Evolutionary conservation across 495 filamentous ascomycete genomes (phyloP), one percentile per base, ranked within the genome.

Genomic region (Zalerion maritima): DNA sequence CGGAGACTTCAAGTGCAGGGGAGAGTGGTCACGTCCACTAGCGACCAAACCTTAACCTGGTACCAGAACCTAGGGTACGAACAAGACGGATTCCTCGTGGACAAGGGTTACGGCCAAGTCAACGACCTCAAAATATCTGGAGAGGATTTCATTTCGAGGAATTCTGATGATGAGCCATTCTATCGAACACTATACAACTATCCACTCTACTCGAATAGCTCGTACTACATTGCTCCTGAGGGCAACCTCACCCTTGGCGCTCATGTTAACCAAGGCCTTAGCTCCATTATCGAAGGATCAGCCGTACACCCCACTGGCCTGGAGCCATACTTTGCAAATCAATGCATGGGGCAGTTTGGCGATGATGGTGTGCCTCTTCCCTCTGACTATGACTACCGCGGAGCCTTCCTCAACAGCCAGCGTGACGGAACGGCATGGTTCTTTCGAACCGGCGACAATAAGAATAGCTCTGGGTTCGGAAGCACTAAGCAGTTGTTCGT

Each of bases 71-170:
- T 82, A 3, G 47, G 47, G 0, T 80, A 49, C 41, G 64, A 42
- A 25, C 84, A 80, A 38, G 49, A 55, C 14, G 76, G 74, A n/a
- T 44, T 54, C 13, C 50, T 81, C 26, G 64, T 63, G 6, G 55
- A 59, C 21, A 46, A 63, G 22, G 79, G 78, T 11, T 67, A 67
- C 30, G 59, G 63, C 27, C 75, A 84, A 43, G 36, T 60, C 27
- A 83, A 71, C 32, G 55, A 56, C 18, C 71, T 84, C 42, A 45
- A 46, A 31, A 81, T 76, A 1, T 50, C 49, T 1, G 81, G 80
- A n/a, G 47, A 35, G 3, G 68, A 75, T 34, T 35, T 42, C 9
- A 63, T 62, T n/a, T 60, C 61, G 2, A 54, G 47, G 1, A 46
- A 53, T 4, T 55, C 26, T 23, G 41, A 8, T 12, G n/a, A n/a